A percentile compares a stretch with the other conserved stretches of the same genome.
These are phyloP conservation scores for Boletus smithii DNA, from an alignment of 1,284 basidiomycete genomes.

Conservation along the genomic window DNA sequence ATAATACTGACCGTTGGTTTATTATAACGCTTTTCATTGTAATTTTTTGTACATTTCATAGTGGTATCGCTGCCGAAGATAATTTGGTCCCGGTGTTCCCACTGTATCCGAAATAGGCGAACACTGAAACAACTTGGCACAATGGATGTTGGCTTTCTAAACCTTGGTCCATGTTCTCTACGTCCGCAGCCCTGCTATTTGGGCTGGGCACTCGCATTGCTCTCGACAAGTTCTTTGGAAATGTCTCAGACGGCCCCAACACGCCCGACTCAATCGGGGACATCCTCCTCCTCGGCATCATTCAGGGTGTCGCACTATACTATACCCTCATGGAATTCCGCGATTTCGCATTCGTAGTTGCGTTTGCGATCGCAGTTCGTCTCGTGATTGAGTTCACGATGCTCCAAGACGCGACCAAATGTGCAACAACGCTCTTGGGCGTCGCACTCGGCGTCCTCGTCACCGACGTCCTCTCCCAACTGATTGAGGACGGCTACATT, in stretches of 20 bases:
- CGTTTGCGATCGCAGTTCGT: constrained; percentile 55
- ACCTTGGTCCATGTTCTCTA: constrained; percentile 40
- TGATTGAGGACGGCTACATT: constrained; percentile 47
- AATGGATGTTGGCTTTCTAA: constrained; percentile 22
- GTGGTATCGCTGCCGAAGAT: neutral
- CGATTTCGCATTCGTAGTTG: constrained; percentile 52
- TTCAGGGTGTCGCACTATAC: constrained; percentile 72
- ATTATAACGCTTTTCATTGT: too few relatives aligned
- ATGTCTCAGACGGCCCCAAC: constrained; percentile 36
- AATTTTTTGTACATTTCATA: too few relatives aligned
- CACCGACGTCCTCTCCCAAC: constrained; percentile 63
- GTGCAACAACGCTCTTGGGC: constrained; percentile 57
- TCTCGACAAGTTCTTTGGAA: constrained; percentile 51
- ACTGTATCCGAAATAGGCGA: constrained; percentile 25
- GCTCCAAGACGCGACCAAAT: constrained; percentile 49
- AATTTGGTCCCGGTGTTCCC: constrained; percentile 38
- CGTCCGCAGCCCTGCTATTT: constrained; percentile 43
- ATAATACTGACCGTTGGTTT: constrained; percentile 31
- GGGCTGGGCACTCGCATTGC: constrained; percentile 67
- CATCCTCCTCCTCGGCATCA: constrained; percentile 62
- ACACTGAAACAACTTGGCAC: constrained; percentile 16
- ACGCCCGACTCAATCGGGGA: constrained; percentile 47
- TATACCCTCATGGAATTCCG: constrained; percentile 55
- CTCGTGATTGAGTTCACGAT: constrained; percentile 57
- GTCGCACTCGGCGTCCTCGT: constrained; percentile 59